phyloP scores from a whole-genome alignment of 2,329 filamentous ascomycete genomes.

The Hypoxylon sp. region DNA sequence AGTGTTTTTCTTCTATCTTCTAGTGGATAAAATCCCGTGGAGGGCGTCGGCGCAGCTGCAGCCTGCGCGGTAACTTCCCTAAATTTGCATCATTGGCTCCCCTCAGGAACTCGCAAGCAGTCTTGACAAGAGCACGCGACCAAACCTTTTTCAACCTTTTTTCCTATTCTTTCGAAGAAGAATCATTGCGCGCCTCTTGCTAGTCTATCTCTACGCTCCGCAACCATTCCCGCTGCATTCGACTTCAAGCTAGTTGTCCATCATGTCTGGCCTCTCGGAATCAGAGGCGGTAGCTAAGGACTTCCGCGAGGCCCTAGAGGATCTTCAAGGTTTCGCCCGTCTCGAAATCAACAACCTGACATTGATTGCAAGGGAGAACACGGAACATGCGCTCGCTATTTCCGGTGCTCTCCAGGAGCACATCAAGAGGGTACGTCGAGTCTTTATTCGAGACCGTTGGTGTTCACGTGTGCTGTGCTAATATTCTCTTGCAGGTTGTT shows the following conservation, averaged over 20 bases:
- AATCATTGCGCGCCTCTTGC: constrained; percentile 12
- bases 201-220: constrained; percentile 6
- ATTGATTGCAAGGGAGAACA: constrained; percentile 96
- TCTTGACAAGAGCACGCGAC: background rate
- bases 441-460: background rate
- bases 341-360: constrained; percentile 98
- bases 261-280: constrained; percentile 60
- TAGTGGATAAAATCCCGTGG: constrained; percentile 42
- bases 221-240: background rate
- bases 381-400: constrained; percentile 92
- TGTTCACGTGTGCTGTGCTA: constrained; percentile 46
- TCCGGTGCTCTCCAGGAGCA: constrained; percentile 90
- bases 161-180: background rate
- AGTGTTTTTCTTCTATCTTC: constrained; percentile 34
- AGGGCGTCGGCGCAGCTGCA: constrained; percentile 39
- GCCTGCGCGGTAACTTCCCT: constrained; percentile 19
- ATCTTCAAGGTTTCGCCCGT: constrained; percentile 87
- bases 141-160: background rate
- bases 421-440: constrained; percentile 84
- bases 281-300: constrained; percentile 91
- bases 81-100: constrained; percentile 23
- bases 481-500: constrained; percentile 70
- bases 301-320: constrained; percentile 91
- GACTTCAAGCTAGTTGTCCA: constrained; percentile 28
- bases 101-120: constrained; percentile 13